Conservation (phyloP, 73 alveolate species). For the Uronychia binucleata region DNA sequence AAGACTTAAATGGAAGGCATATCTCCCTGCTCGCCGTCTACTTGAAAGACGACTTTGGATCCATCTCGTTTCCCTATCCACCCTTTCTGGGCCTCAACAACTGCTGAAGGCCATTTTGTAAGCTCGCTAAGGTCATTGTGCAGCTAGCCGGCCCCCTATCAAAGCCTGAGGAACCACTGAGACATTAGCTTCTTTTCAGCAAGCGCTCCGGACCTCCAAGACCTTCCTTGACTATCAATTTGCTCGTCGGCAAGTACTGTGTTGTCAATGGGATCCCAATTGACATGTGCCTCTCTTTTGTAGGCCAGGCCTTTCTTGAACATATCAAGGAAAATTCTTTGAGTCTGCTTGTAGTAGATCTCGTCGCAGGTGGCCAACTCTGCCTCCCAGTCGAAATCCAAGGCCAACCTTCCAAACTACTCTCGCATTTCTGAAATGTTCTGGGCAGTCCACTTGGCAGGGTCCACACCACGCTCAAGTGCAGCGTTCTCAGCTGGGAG, state of each 20-base stretch:
- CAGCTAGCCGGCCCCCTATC: constrained; percentile 60
- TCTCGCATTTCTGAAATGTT: constrained; percentile 64
- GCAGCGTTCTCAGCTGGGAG: constrained; percentile 86
- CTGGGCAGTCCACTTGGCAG: constrained; percentile 57
- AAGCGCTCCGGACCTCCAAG: constrained; percentile 76
- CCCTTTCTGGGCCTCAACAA: constrained; percentile 65
- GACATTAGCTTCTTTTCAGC: constrained; percentile 61
- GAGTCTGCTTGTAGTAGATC: constrained; percentile 70
- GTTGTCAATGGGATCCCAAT: constrained; percentile 76
- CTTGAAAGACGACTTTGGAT: constrained; percentile 29
- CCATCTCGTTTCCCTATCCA: constrained; percentile 82
- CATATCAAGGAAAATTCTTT: constrained; percentile 55
- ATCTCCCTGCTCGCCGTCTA: too few species aligned
- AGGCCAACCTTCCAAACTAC: constrained; percentile 56
- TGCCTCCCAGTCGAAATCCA: constrained; percentile 70
- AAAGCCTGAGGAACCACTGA: constrained; percentile 71
- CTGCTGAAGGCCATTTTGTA: constrained; percentile 68
- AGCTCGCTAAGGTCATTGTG: constrained; percentile 36
- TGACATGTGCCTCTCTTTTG: constrained; percentile 66
- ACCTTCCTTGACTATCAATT: constrained; percentile 64
- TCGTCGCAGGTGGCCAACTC: constrained; percentile 60
- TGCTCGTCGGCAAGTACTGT: constrained; percentile 81
- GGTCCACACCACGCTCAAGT: constrained; percentile 43
- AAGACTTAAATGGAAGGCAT: constrained; percentile 29
- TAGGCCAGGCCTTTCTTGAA: constrained; percentile 70